These are phyloP conservation scores for Vitis cinerea DNA, from an alignment of 164 flowering plant species.

Conservation along the genomic window DNA sequence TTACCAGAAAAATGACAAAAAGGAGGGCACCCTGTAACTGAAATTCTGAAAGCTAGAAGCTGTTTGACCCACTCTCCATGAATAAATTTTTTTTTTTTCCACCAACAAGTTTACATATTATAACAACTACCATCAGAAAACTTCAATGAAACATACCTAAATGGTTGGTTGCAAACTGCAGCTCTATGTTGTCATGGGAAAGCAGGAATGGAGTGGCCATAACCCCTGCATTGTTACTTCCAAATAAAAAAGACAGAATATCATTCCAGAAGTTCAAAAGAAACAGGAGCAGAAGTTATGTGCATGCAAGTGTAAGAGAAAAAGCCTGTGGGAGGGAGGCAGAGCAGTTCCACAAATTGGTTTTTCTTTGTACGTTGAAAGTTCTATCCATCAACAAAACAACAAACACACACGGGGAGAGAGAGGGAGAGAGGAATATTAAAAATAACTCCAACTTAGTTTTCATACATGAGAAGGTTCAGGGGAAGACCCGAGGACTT, in stretches of 20 bases:
- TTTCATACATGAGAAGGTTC: conserved; percentile 68
- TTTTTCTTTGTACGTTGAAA: too few relatives aligned
- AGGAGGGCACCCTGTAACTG: background rate
- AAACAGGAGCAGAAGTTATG: too few relatives aligned
- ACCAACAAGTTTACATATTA: too few relatives aligned
- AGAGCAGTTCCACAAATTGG: too few relatives aligned
- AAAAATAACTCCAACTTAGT: background rate
- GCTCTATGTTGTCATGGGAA: conserved; percentile 48
- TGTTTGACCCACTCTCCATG: too few relatives aligned
- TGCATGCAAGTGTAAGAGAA: too few relatives aligned
- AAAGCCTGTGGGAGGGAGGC: too few relatives aligned
- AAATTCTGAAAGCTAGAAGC: background rate
- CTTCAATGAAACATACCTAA: conserved; percentile 23
- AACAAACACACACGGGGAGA: background rate
- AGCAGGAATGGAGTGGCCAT: conserved; percentile 46
- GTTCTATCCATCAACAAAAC: background rate
- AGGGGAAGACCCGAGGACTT: conserved; percentile 50
- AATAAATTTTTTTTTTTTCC: too few relatives aligned
- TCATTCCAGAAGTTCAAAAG: background rate
- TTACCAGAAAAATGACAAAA: background rate
- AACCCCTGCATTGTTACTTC: conserved; percentile 52
- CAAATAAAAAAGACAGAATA: background rate
- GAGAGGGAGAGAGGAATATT: background rate
- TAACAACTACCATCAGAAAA: background rate
- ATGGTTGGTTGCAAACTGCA: conserved; percentile 55